Evolutionary conservation across 1,284 basidiomycete genomes (phyloP).

Genomic region (Tilletia setariae): DNA sequence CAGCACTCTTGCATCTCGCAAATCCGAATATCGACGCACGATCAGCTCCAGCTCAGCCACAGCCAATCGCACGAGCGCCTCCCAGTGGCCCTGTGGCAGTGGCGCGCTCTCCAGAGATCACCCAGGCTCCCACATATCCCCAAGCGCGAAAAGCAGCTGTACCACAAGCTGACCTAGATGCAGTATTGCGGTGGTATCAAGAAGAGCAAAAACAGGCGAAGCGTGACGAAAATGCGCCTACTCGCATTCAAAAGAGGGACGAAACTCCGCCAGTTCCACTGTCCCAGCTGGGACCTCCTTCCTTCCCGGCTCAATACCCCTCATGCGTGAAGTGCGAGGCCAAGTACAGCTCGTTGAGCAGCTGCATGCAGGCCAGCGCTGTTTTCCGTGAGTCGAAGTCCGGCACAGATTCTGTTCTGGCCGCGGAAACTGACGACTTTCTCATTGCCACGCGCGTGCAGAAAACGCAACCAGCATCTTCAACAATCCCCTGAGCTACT

Average conservation of each 20-base stretch:
- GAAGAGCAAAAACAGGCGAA: not conserved
- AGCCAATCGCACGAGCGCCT: too few relatives aligned
- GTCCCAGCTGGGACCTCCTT: slow-evolving; percentile 29
- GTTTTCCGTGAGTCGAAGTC: slow-evolving; percentile 24
- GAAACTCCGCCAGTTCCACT: slow-evolving; percentile 34
- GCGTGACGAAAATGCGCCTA: not conserved
- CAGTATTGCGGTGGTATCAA: slow-evolving; percentile 5
- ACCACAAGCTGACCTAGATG: slow-evolving; percentile 6
- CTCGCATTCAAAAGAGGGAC: not conserved
- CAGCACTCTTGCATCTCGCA: too few relatives aligned
- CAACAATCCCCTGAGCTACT: slow-evolving; percentile 38
- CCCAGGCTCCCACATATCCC: not conserved
- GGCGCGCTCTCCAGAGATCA: too few relatives aligned
- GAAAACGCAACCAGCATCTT: slow-evolving; percentile 39
- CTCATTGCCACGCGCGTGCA: not conserved
- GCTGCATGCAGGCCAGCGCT: slow-evolving; percentile 35
- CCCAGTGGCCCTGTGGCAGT: too few relatives aligned
- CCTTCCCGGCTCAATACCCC: slow-evolving; percentile 35
- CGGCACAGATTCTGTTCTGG: not conserved
- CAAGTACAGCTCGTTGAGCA: slow-evolving; percentile 33
- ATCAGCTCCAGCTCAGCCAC: too few relatives aligned
- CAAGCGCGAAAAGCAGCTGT: not conserved
- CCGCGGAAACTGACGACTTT: not conserved
- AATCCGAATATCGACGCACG: too few relatives aligned
- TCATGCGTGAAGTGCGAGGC: slow-evolving; percentile 40